Evolutionary conservation across 352 stramenopile species (phyloP).

Genomic region (Pythium graminicola): DNA sequence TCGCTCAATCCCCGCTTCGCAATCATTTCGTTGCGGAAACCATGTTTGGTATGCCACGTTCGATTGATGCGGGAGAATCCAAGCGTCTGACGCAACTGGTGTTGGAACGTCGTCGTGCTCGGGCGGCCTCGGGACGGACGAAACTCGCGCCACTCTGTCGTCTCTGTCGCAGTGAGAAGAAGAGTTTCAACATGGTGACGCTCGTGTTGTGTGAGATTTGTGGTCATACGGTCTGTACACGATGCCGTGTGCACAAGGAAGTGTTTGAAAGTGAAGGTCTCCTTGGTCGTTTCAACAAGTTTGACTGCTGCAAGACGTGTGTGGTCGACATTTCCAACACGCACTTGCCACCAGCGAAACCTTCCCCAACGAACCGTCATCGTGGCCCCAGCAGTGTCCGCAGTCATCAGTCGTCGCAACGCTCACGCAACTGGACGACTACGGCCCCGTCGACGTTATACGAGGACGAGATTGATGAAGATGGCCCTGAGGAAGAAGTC

Average conservation of each 20-base stretch:
- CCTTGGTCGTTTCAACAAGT: constrained; percentile 18
- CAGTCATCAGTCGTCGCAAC: background rate
- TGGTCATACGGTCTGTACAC: constrained; percentile 14
- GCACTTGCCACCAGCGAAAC: constrained; percentile 18
- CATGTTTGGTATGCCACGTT: constrained; percentile 36
- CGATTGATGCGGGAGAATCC: constrained; percentile 43
- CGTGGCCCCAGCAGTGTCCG: too few relatives aligned
- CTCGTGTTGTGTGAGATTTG: constrained; percentile 21
- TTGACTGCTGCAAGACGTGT: constrained; percentile 24
- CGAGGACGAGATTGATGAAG: constrained; percentile 9
- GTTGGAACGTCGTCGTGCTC: background rate
- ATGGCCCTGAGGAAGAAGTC: background rate
- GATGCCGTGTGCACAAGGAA: constrained; percentile 20
- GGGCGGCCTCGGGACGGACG: constrained; percentile 4
- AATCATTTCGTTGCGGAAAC: constrained; percentile 32
- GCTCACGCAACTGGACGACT: constrained; percentile 14
- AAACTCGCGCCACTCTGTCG: constrained; percentile 12
- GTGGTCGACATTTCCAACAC: constrained; percentile 16
- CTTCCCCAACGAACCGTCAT: too few relatives aligned
- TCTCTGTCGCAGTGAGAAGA: constrained; percentile 19
- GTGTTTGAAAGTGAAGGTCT: constrained; percentile 21
- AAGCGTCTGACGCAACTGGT: constrained; percentile 38
- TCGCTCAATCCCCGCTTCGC: constrained; percentile 14
- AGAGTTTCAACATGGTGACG: constrained; percentile 14
- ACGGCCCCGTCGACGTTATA: constrained; percentile 6